phyloP scores from a whole-genome alignment of 352 stramenopile genomes.

The Phytophthora rubi region DNA sequence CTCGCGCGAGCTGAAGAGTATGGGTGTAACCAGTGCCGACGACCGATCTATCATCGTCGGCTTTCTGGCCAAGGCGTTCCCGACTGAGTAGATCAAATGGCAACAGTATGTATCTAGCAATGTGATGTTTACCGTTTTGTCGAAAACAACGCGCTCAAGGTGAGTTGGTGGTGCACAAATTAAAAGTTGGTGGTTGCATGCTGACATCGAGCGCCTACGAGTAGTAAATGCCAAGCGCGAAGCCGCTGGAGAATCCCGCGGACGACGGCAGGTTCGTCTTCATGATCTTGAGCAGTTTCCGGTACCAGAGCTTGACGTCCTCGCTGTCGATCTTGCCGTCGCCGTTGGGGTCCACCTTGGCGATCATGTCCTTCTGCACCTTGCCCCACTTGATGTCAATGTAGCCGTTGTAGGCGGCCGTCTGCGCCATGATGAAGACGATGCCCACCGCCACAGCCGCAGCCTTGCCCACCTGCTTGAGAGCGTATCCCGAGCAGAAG shows the following conservation, averaged over 20 bases:
- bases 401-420: slow-evolving; percentile 86
- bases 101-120: slow-evolving; percentile 23
- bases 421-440: slow-evolving; percentile 80
- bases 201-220: slow-evolving; percentile 13
- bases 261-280: slow-evolving; percentile 88
- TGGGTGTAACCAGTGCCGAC: slow-evolving; percentile 72
- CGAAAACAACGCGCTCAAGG: not conserved
- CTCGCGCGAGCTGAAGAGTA: slow-evolving; percentile 79
- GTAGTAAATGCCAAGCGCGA: slow-evolving; percentile 73
- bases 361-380: slow-evolving; percentile 87
- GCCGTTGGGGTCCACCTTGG: slow-evolving; percentile 80
- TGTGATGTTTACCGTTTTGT: slow-evolving; percentile 36
- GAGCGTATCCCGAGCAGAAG: slow-evolving; percentile 86
- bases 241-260: slow-evolving; percentile 76
- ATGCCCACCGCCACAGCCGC: slow-evolving; percentile 77
- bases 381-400: slow-evolving; percentile 92
- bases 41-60: slow-evolving; percentile 80
- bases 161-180: slow-evolving; percentile 8
- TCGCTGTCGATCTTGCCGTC: slow-evolving; percentile 87
- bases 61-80: slow-evolving; percentile 80
- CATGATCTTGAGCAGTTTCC: slow-evolving; percentile 71
- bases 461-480: slow-evolving; percentile 85
- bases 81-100: slow-evolving; percentile 49
- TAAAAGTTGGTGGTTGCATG: not conserved
- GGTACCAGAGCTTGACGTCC: slow-evolving; percentile 82